Evolutionary conservation across 2,329 filamentous ascomycete species (phyloP).

Genomic region (Microdochium paspali): DNA sequence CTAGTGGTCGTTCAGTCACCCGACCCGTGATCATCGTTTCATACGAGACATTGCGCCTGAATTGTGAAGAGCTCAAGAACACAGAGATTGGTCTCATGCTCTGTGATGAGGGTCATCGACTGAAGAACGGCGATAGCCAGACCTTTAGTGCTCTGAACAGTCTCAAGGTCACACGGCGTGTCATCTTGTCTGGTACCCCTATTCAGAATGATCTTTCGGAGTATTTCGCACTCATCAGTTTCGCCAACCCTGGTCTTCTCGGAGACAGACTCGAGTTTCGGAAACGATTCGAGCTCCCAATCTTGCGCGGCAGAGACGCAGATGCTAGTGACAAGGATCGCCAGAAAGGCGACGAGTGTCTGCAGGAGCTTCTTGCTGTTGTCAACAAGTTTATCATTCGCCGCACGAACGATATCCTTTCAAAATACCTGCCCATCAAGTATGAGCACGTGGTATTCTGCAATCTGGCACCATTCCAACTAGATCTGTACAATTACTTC

Average conservation of each 20-base stretch:
- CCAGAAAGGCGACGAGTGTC: conserved; percentile 72
- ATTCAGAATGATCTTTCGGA: conserved; percentile 99
- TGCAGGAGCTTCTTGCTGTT: conserved; percentile 68
- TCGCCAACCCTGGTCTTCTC: conserved; percentile 87
- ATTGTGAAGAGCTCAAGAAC: conserved; percentile 82
- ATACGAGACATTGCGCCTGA: conserved; percentile 88
- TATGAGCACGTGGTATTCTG: conserved; percentile 99
- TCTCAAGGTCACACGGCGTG: conserved; percentile 80
- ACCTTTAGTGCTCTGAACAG: conserved; percentile 88
- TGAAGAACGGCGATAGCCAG: conserved; percentile 95
- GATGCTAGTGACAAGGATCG: conserved; percentile 77
- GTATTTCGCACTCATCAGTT: conserved; percentile 92
- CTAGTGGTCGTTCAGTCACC: conserved; percentile 80
- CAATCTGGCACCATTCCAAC: conserved; percentile 85
- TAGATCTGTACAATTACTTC: conserved; percentile 93
- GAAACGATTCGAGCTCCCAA: conserved; percentile 88
- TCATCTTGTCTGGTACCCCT: conserved; percentile 92
- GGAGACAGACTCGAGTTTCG: conserved; percentile 86
- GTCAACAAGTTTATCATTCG: conserved; percentile 99
- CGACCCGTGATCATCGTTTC: conserved; percentile 94
- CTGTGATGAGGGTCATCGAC: conserved; percentile 90
- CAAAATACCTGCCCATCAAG: conserved; percentile 95
- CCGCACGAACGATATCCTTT: conserved; percentile 93
- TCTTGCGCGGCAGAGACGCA: conserved; percentile 83
- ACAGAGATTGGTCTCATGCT: conserved; percentile 87